Evolutionary conservation across 106 monocot species (phyloP), one percentile per base, ranked within the genome.

Genomic region (Dendrobium chrysotoxum): DNA sequence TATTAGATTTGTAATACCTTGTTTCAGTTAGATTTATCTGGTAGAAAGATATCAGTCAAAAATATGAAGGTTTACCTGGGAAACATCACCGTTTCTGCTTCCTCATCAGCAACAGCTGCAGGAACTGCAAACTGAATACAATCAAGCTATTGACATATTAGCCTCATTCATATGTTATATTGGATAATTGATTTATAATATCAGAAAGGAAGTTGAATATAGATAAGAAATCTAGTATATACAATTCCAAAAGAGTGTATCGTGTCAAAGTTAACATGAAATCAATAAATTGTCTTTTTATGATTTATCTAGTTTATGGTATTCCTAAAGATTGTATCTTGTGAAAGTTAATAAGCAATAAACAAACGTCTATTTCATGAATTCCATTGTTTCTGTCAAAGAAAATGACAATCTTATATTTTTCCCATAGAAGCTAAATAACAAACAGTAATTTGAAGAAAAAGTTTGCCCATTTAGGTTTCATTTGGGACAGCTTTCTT

Each of bases 61-160:
- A 4, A 74, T 45, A 30, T 23, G 75, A 44, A 75, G 38, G 26
- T 4, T 1, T 45, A 76, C 76, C 76, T 76, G 25, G 76, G 76
- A 76, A 76, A 76, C 11, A 47, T 26, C 26, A 76, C 47, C 26
- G 28, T 76, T 76, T 76, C 76, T 46, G 47, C 76, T 76, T 76
- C 76, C 47, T 76, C 76, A 50, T 76, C 76, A 46, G 47, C 76
- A 76, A 76, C 38, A 26, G 76, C 23, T 45, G 76, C 47, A 12
- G 76, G 76, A 76, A 76, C 76, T 50, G 76, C 76, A 76, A 46
- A 47, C 76, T 76, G 47, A 76, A 76, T 76, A 76, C 13, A 4
- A 47, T 47, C 76, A 76, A 76, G 45, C 8, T 10, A 26, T 40
- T 4, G 2, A 70, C 35, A 70, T 70, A 16, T 61, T 6, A 47